phyloP scores from a whole-genome alignment of 768 basidiomycete species.

The Suillus hirtellus region DNA sequence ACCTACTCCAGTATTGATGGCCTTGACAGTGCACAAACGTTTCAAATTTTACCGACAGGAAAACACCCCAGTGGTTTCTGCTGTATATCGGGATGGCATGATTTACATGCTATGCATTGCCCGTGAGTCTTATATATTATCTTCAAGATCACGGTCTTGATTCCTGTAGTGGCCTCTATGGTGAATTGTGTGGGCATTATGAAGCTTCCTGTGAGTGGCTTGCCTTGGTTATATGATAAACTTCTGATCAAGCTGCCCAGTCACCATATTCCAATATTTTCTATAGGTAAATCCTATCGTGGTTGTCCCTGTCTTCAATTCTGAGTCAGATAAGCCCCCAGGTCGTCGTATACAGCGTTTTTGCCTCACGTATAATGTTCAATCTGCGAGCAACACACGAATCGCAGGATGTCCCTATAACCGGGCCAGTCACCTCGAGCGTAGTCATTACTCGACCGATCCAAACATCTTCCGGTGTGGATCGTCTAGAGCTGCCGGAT shows the following conservation, averaged over 20 bases:
- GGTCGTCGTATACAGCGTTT: neutral
- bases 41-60: neutral
- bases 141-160: neutral
- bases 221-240: neutral
- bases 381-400: neutral
- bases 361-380: neutral
- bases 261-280: neutral
- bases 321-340: constrained; percentile 1
- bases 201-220: neutral
- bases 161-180: neutral
- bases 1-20: neutral
- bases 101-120: constrained; percentile 2
- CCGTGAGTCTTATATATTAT: neutral
- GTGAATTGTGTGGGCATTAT: neutral
- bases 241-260: neutral
- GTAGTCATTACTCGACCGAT: neutral
- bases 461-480: neutral
- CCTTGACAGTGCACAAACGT: neutral
- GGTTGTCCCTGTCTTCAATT: neutral
- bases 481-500: neutral
- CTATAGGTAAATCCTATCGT: neutral
- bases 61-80: neutral
- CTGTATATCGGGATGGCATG: constrained; percentile 2
- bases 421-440: neutral
- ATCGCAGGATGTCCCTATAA: neutral